A percentile compares a stretch with the other conserved stretches of the same genome.
These are phyloP conservation scores for Daldinia concentrica DNA, from an alignment of 495 filamentous ascomycete genomes.

Conservation along the genomic window DNA sequence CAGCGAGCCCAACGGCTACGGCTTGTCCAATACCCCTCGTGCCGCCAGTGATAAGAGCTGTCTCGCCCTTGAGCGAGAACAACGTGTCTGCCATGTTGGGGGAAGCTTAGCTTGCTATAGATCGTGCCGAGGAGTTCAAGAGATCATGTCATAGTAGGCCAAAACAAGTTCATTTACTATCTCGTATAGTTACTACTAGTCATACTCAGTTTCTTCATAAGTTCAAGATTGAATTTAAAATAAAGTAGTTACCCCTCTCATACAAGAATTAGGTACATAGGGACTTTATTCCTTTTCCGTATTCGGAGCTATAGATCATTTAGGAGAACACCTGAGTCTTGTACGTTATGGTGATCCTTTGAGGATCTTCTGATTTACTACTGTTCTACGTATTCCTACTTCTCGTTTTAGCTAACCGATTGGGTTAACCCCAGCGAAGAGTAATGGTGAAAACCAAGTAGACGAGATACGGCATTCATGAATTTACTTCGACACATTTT, in stretches of 20 bases:
- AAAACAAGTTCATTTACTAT: background rate
- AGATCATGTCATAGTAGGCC: background rate
- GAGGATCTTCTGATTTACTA: background rate
- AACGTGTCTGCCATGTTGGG: conserved; percentile 43
- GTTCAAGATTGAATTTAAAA: conserved; percentile 7
- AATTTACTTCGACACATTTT: background rate
- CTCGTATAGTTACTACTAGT: background rate
- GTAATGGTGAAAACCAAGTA: background rate
- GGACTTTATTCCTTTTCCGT: conserved; percentile 17
- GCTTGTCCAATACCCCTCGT: conserved; percentile 88
- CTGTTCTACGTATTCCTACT: background rate
- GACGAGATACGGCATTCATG: background rate
- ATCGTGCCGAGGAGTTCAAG: background rate
- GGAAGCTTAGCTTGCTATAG: background rate
- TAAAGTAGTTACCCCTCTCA: conserved; percentile 3
- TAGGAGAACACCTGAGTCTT: background rate
- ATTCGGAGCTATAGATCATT: conserved; percentile 25
- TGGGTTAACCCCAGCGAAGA: background rate
- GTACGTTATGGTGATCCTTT: background rate
- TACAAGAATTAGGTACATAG: background rate
- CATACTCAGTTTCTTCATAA: background rate
- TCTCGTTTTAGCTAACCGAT: background rate
- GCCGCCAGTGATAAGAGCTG: conserved; percentile 86
- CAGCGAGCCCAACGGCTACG: conserved; percentile 81
- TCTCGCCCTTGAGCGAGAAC: conserved; percentile 71